Conservation (phyloP, 2,329 filamentous ascomycete genomes). For the Fusarium caatingaense region DNA sequence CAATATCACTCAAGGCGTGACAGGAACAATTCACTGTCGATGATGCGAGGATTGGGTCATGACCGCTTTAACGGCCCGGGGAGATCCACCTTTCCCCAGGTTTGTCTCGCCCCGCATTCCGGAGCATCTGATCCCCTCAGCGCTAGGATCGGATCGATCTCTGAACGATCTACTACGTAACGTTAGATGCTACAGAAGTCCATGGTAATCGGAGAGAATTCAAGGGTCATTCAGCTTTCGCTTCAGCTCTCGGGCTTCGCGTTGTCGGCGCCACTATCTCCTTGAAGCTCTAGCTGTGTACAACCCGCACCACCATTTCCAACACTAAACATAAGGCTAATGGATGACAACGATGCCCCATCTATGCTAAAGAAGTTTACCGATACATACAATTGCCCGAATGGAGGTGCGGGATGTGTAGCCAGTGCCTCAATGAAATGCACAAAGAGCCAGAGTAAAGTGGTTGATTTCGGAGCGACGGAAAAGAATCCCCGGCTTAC, state of each 20-base stretch:
- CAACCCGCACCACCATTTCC: background rate
- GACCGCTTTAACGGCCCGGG: background rate
- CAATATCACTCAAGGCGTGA: background rate
- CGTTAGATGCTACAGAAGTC: background rate
- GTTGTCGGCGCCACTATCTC: background rate
- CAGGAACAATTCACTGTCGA: background rate
- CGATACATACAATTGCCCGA: background rate
- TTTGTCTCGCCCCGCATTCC: background rate
- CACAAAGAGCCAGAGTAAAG: background rate
- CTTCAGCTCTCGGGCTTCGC: background rate
- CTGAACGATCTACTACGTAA: background rate
- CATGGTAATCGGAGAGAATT: background rate
- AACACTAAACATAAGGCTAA: background rate
- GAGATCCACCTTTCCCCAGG: background rate
- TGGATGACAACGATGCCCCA: background rate
- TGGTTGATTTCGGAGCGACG: background rate
- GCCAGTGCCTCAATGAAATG: background rate
- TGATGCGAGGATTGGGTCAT: slow-evolving; percentile 13
- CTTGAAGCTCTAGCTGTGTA: background rate
- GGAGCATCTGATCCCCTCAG: background rate
- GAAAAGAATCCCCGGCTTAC: background rate
- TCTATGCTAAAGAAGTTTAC: background rate
- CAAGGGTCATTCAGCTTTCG: background rate
- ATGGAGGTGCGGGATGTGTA: background rate
- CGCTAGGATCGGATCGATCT: slow-evolving; percentile 1